Conservation (phyloP, 768 basidiomycete species). For the Amanita rubescens region DNA sequence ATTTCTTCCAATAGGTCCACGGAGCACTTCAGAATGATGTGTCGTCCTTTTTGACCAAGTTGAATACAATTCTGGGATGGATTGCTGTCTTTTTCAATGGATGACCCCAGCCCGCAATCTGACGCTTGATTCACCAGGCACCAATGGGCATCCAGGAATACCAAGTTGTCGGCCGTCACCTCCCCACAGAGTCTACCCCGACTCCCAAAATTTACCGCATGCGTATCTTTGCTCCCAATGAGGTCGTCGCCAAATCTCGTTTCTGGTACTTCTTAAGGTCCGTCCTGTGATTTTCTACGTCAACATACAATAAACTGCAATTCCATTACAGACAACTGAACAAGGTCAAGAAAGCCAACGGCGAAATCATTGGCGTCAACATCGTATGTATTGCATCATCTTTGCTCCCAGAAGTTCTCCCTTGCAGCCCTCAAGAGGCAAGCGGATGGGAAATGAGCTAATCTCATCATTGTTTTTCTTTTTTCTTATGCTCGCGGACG, state of each 20-base stretch:
- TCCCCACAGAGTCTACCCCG: conserved; percentile 89
- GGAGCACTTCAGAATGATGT: too few relatives aligned
- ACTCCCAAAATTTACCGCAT: conserved; percentile 99
- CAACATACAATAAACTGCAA: not conserved
- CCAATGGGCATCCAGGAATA: conserved; percentile 62
- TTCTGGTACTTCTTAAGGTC: conserved; percentile 99
- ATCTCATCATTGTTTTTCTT: conserved; percentile 24
- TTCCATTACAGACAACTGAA: conserved; percentile 78
- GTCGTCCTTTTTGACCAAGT: not conserved
- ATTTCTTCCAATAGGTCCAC: too few relatives aligned
- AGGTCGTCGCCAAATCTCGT: conserved; percentile 97
- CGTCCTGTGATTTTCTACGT: conserved; percentile 14
- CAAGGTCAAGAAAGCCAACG: conserved; percentile 99
- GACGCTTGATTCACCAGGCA: conserved; percentile 3
- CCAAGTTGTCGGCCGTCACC: conserved; percentile 96
- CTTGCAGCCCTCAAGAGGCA: conserved; percentile 84
- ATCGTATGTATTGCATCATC: conserved; percentile 71
- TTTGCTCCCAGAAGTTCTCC: conserved; percentile 22
- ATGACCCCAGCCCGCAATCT: conserved; percentile 8
- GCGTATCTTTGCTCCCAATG: conserved; percentile 98
- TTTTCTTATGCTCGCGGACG: too few relatives aligned
- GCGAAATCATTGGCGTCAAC: conserved; percentile 98
- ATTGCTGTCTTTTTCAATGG: conserved; percentile 5
- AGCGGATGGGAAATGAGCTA: conserved; percentile 62
- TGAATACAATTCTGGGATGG: conserved; percentile 5